Conservation (phyloP, 2,329 filamentous ascomycete species). For the Scorias spongiosa region DNA sequence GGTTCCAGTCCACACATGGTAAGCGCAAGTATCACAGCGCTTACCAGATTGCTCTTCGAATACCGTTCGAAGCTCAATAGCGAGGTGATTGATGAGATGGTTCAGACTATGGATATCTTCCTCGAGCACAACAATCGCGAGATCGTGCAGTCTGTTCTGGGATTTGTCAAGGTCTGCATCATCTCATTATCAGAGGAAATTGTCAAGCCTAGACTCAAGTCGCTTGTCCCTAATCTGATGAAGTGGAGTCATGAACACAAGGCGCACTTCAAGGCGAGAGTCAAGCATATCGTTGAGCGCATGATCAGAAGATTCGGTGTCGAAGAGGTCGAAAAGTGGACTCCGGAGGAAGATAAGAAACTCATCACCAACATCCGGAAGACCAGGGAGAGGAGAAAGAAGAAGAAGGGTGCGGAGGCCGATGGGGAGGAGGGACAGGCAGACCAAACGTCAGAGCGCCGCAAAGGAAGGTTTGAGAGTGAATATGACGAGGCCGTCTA, state of each 20-base stretch:
- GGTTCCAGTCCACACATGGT: conserved; percentile 94
- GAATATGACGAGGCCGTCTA: conserved; percentile 96
- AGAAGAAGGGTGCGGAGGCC: conserved; percentile 58
- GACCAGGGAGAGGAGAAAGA: conserved; percentile 78
- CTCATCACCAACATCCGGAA: conserved; percentile 90
- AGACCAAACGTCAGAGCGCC: conserved; percentile 25
- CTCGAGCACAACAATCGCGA: conserved; percentile 92
- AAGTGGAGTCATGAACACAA: conserved; percentile 98
- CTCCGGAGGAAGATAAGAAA: conserved; percentile 76
- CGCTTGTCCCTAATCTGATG: conserved; percentile 77
- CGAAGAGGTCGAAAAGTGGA: conserved; percentile 61
- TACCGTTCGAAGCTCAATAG: conserved; percentile 58
- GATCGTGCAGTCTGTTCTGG: conserved; percentile 85
- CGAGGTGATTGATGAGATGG: conserved; percentile 63
- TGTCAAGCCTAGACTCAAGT: conserved; percentile 60
- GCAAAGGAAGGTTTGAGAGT: conserved; percentile 61
- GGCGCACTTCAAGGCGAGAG: conserved; percentile 88
- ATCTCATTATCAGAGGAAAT: conserved; percentile 69
- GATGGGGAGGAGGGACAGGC: conserved; percentile 44
- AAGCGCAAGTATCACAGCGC: conserved; percentile 85
- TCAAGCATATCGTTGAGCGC: conserved; percentile 93
- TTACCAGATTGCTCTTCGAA: conserved; percentile 85
- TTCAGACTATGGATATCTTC: conserved; percentile 92
- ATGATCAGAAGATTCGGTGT: conserved; percentile 86
- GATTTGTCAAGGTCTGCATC: conserved; percentile 92